Conservation (phyloP, 2,329 filamentous ascomycete species). For the Whalleya microplaca region DNA sequence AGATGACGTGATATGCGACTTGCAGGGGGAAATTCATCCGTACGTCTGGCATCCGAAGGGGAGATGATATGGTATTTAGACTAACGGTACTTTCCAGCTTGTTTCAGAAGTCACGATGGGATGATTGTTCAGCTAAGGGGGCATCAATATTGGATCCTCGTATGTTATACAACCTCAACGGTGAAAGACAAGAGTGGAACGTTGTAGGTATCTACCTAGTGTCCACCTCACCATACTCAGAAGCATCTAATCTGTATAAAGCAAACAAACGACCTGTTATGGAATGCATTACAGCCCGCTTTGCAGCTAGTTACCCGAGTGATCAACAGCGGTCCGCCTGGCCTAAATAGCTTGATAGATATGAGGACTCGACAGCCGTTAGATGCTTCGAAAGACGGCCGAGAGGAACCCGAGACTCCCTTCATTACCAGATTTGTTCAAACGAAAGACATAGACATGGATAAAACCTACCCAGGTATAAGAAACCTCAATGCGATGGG, state of each 20-base stretch:
- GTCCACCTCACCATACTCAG: not conserved
- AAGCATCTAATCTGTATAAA: slow-evolving; percentile 2
- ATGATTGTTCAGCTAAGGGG: slow-evolving; percentile 13
- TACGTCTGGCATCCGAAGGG: slow-evolving; percentile 20
- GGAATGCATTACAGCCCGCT: slow-evolving; percentile 34
- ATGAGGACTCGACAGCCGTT: slow-evolving; percentile 28
- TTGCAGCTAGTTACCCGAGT: slow-evolving; percentile 27
- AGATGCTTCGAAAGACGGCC: not conserved
- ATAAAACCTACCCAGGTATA: slow-evolving; percentile 9
- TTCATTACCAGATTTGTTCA: slow-evolving; percentile 12
- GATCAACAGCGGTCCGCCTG: slow-evolving; percentile 14
- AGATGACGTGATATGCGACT: slow-evolving; percentile 15
- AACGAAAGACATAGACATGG: slow-evolving; percentile 14
- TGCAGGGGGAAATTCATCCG: slow-evolving; percentile 26
- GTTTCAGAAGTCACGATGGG: slow-evolving; percentile 22
- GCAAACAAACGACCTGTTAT: slow-evolving; percentile 29
- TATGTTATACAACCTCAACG: slow-evolving; percentile 29
- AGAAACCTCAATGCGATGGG: slow-evolving; percentile 2
- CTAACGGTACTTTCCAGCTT: slow-evolving; percentile 17
- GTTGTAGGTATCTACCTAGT: slow-evolving; percentile 23
- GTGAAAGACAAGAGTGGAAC: slow-evolving; percentile 28
- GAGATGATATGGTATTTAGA: not conserved
- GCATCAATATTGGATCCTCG: slow-evolving; percentile 5
- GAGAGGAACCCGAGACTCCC: not conserved
- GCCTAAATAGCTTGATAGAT: slow-evolving; percentile 22